phyloP scores from a whole-genome alignment of 306 rosid species.

The Hippophae tibetana region DNA sequence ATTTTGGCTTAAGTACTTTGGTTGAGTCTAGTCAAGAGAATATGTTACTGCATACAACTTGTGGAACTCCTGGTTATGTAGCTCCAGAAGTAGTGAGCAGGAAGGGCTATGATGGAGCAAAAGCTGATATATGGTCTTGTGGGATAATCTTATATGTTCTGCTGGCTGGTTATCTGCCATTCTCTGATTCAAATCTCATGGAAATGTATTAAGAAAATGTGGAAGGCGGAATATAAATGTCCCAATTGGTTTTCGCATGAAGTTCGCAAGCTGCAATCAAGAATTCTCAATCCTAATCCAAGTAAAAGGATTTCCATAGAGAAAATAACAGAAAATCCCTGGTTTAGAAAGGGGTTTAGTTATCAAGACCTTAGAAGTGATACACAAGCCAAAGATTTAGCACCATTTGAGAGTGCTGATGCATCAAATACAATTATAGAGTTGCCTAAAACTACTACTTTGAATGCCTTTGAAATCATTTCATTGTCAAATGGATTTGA shows the following conservation, averaged over 20 bases:
- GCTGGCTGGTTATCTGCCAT: conserved; percentile 83
- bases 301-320: conserved; percentile 43
- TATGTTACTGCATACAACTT: conserved; percentile 65
- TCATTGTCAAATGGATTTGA: conserved; percentile 61
- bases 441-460: conserved; percentile 33
- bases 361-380: conserved; percentile 15
- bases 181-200: conserved; percentile 73
- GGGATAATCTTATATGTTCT: conserved; percentile 78
- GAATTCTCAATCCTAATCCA: conserved; percentile 71
- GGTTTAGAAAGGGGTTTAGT: conserved; percentile 54
- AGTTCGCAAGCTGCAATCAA: conserved; percentile 35
- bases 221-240: conserved; percentile 48
- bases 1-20: conserved; percentile 84
- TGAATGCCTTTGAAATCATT: conserved; percentile 82
- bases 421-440: conserved; percentile 7
- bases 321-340: conserved; percentile 42
- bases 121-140: conserved; percentile 94
- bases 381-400: conserved; percentile 11
- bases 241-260: conserved; percentile 74
- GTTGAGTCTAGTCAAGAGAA: conserved; percentile 50
- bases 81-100: conserved; percentile 82
- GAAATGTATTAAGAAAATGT: conserved; percentile 80
- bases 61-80: conserved; percentile 96
- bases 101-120: conserved; percentile 82
- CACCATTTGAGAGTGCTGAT: no score